Percentiles rank a stretch among this genome's conserved stretches.
Conservation (phyloP, 129 eudicot species). For the Tagetes erecta region DNA sequence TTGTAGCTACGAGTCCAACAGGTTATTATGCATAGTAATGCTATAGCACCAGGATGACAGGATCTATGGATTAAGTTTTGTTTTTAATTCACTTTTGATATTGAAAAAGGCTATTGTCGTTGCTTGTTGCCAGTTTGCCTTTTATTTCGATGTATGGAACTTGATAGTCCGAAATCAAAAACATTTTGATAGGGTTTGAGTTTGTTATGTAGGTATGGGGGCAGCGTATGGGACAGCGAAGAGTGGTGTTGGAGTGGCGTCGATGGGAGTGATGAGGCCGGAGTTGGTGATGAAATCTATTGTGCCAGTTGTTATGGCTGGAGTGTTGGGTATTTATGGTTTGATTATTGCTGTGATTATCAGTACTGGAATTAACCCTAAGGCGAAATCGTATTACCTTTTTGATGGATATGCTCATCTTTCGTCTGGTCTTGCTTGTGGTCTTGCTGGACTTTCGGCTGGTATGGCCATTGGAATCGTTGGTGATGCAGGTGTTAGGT, state of each 20-base stretch:
- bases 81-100: too few species aligned
- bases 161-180: too few species aligned
- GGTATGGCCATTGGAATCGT: constrained; percentile 91
- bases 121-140: too few species aligned
- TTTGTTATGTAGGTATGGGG: constrained; percentile 64
- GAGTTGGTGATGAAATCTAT: constrained; percentile 88
- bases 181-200: background rate
- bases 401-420: constrained; percentile 85
- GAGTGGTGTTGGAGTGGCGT: constrained; percentile 93
- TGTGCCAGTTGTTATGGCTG: constrained; percentile 93
- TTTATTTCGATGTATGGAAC: too few species aligned
- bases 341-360: constrained; percentile 83
- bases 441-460: constrained; percentile 81
- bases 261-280: constrained; percentile 94
- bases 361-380: constrained; percentile 86
- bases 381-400: constrained; percentile 71
- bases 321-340: constrained; percentile 83
- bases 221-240: constrained; percentile 89
- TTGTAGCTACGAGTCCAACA: too few species aligned
- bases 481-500: constrained; percentile 86
- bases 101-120: too few species aligned
- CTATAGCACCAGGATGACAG: too few species aligned
- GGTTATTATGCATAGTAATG: too few species aligned
- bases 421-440: constrained; percentile 86
- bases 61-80: too few species aligned